Conservation (phyloP, 2,329 filamentous ascomycete genomes). For the Venturia aucupariae region DNA sequence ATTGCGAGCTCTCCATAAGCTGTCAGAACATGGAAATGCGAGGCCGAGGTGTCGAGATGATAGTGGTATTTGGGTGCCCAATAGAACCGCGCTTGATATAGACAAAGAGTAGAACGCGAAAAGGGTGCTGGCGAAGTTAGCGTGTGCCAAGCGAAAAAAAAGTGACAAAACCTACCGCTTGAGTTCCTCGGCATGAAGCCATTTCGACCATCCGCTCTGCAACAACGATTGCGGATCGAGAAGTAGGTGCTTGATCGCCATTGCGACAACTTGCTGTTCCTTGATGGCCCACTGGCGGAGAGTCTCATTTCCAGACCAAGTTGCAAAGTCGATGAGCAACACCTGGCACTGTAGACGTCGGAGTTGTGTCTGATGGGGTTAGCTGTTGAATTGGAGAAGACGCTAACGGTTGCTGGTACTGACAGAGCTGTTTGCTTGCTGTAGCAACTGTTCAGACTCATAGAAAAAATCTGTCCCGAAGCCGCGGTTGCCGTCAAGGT, state of each 20-base stretch:
- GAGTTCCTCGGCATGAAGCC: background rate
- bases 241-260: background rate
- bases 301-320: constrained; percentile 2
- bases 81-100: background rate
- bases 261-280: constrained; percentile 1
- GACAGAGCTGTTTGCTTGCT: background rate
- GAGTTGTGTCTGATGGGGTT: background rate
- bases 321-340: background rate
- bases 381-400: background rate
- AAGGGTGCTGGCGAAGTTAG: background rate
- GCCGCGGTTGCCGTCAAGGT: background rate
- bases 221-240: background rate
- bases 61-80: background rate
- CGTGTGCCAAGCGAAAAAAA: background rate
- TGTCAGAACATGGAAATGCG: background rate
- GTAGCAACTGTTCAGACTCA: background rate
- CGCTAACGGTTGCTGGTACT: background rate
- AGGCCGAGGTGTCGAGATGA: constrained; percentile 1
- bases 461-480: background rate
- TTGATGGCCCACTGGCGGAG: constrained; percentile 1
- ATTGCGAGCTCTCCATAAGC: background rate
- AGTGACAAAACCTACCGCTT: background rate
- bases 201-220: constrained; percentile 2
- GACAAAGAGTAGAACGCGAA: background rate
- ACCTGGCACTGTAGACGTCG: background rate